Evolutionary conservation across 805 yeast species (phyloP).

Genomic region (Maudiozyma barnettii): DNA sequence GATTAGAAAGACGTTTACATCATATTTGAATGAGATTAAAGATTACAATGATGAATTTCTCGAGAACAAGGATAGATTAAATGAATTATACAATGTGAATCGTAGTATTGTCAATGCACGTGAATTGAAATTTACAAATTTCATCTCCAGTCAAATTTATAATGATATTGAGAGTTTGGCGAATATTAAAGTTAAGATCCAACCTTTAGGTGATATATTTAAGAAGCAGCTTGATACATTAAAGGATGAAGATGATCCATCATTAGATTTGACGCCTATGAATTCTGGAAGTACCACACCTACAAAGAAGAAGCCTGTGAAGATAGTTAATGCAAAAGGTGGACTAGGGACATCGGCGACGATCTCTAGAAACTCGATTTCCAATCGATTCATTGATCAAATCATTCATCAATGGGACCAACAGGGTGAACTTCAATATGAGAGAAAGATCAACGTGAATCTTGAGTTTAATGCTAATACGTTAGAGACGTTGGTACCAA

Average conservation of each 20-base stretch:
- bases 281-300: background rate
- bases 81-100: slow-evolving; percentile 17
- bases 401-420: slow-evolving; percentile 22
- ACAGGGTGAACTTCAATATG: slow-evolving; percentile 26
- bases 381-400: slow-evolving; percentile 17
- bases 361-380: slow-evolving; percentile 8
- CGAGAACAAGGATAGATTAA: slow-evolving; percentile 14
- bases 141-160: slow-evolving; percentile 17
- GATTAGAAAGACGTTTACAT: slow-evolving; percentile 15
- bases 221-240: slow-evolving; percentile 22
- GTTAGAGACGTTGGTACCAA: slow-evolving; percentile 44
- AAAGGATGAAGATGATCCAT: slow-evolving; percentile 8
- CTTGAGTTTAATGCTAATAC: slow-evolving; percentile 21
- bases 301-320: background rate
- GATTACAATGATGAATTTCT: slow-evolving; percentile 12
- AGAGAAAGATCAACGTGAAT: slow-evolving; percentile 22
- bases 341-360: slow-evolving; percentile 1
- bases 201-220: slow-evolving; percentile 16
- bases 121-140: slow-evolving; percentile 23
- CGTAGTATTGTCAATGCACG: slow-evolving; percentile 9
- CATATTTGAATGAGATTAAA: slow-evolving; percentile 5
- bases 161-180: slow-evolving; percentile 27
- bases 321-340: slow-evolving; percentile 8
- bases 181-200: slow-evolving; percentile 13
- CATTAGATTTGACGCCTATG: background rate